Conservation (phyloP, 345 rosid genomes). For the Eucalyptus grandis region DNA sequence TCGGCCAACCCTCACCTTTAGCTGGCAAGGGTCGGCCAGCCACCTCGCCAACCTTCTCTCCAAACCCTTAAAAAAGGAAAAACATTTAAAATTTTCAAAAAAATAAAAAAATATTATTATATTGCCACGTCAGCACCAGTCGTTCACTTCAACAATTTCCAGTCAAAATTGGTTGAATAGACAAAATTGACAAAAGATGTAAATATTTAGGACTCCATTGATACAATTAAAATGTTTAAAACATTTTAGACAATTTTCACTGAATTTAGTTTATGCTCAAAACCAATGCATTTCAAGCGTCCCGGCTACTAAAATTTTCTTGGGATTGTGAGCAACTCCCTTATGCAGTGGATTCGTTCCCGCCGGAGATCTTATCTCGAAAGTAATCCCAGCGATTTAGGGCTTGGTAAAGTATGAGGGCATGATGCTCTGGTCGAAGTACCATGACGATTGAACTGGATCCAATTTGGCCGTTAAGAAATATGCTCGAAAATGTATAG, state of each 20-base stretch:
- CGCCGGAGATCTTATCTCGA: neutral
- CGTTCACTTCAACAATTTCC: rapidly evolving
- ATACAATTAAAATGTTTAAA: too few relatives aligned
- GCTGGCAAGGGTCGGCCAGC: too few relatives aligned
- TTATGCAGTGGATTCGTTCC: slow-evolving; percentile 1
- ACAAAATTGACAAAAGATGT: too few relatives aligned
- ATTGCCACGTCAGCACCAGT: rapidly evolving
- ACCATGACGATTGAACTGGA: neutral
- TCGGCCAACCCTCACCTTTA: too few relatives aligned
- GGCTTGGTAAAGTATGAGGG: slow-evolving; percentile 9
- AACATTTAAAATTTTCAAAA: too few relatives aligned
- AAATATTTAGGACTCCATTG: too few relatives aligned
- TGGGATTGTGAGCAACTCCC: slow-evolving; percentile 3
- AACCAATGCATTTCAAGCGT: neutral
- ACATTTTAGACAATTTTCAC: too few relatives aligned
- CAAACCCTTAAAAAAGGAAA: too few relatives aligned
- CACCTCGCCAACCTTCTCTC: too few relatives aligned
- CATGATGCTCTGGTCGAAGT: slow-evolving; percentile 5
- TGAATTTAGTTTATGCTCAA: neutral
- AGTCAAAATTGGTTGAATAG: too few relatives aligned
- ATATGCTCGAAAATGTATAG: neutral
- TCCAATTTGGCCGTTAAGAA: neutral
- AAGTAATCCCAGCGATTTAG: neutral
- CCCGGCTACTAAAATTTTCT: neutral
- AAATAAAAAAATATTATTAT: too few relatives aligned